Base-by-base conservation (phyloP, 148 eudicot genomes). In the Beta vulgaris region DNA sequence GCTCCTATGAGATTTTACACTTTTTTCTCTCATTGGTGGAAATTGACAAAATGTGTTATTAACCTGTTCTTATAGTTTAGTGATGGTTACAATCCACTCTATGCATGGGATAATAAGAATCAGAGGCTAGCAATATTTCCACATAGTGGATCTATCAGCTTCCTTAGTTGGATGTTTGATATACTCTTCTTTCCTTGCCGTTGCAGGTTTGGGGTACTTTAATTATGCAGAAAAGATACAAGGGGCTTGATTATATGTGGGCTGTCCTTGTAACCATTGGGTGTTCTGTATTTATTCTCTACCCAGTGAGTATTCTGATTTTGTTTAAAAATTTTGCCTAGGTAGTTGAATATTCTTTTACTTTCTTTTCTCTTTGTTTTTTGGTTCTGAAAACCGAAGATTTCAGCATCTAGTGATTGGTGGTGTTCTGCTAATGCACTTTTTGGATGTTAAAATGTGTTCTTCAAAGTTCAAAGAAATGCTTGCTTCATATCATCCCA, bases 171-270 rank as follows among this genome's bases (percentile, higher is more conserved):
- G 36, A 35, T 29, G 44, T 59, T 71, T 74, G 44, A 74, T 75
- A 12, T 70, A 16, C 21, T 59, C 25, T 19, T 68, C 44, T 80
- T 28, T 48, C 43, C 36, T 55, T 44, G 43, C 68, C 18, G n/a
- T 76, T 58, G 78, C 91, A 96, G 99, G 68, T 92, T 62, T 96
- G 99, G 98, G 91, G 98, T 78, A 89, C 97, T 43, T 28, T 86
- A 43, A 96, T 96, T 46, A 92, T 96, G 99, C 97, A 89, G 81
- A 92, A 96, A 85, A 85, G 79, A 72, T 96, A 96, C 90, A 89
- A 82, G 78, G 92, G 90, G n/a, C 87, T 78, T 26, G 99, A 96
- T 81, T 96, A 96, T 88, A 67, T 89, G 51, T 79, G 93, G 78
- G 92, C 98, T 42, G 81, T 88, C 48, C 79, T 92, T 55, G 99